Percentiles rank a stretch among this genome's conserved stretches.
These are phyloP conservation scores for Mucor ambiguus DNA, from an alignment of 371 early-diverging fungal species.

Conservation along the genomic window DNA sequence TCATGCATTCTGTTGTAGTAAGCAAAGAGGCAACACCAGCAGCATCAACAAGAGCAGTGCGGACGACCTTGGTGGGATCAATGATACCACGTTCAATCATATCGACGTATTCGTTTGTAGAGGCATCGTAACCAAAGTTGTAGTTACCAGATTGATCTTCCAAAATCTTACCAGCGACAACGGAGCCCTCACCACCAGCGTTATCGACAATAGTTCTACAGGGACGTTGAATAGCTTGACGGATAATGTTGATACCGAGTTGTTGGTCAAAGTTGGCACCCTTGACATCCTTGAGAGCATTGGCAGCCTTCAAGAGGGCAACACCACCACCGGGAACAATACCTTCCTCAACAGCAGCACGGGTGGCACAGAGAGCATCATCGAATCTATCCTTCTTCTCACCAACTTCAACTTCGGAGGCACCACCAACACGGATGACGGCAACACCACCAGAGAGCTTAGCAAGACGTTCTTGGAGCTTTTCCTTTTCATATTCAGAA, in stretches of 20 bases:
- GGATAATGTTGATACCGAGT: constrained; percentile 94
- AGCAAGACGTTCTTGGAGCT: constrained; percentile 98
- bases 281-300: constrained; percentile 75
- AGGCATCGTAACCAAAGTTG: constrained; percentile 93
- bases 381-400: constrained; percentile 98
- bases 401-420: constrained; percentile 97
- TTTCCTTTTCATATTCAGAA: constrained; percentile 97
- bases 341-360: constrained; percentile 98
- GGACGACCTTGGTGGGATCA: constrained; percentile 98
- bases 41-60: constrained; percentile 95
- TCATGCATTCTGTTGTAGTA: constrained; percentile 96
- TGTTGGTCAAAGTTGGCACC: constrained; percentile 97
- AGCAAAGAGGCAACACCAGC: constrained; percentile 94
- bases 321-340: constrained; percentile 98
- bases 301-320: constrained; percentile 92
- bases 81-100: constrained; percentile 96
- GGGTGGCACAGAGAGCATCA: constrained; percentile 97
- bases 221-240: constrained; percentile 91
- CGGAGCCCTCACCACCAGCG: constrained; percentile 96
- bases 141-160: constrained; percentile 74
- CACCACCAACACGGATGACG: constrained; percentile 97
- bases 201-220: constrained; percentile 94
- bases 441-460: constrained; percentile 98
- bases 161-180: constrained; percentile 93
- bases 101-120: constrained; percentile 89